Evolutionary conservation across 345 rosid species (phyloP).

Genomic region (Adansonia digitata): DNA sequence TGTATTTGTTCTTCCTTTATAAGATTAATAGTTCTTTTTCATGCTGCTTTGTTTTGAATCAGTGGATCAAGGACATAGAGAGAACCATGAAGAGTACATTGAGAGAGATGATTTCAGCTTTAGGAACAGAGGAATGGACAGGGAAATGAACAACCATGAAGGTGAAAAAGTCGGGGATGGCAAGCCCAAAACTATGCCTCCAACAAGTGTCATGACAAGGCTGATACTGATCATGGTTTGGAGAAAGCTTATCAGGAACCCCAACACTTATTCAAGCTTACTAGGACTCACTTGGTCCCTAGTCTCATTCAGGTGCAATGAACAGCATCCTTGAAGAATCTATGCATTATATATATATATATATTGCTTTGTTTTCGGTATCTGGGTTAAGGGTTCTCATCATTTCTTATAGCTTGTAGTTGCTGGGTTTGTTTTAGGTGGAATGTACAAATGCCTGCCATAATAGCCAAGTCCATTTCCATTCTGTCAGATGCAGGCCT

Average conservation of each 20-base stretch:
- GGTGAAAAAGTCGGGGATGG: conserved; percentile 48
- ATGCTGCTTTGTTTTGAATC: conserved; percentile 9
- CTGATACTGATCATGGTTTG: conserved; percentile 96
- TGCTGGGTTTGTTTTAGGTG: conserved; percentile 54
- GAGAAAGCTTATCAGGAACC: conserved; percentile 97
- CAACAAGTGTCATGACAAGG: conserved; percentile 96
- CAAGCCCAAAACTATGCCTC: conserved; percentile 77
- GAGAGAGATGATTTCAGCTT: conserved; percentile 86
- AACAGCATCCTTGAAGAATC: conserved; percentile 2
- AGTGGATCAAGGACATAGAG: conserved; percentile 39
- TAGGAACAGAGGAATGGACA: conserved; percentile 51
- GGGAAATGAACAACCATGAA: conserved; percentile 37
- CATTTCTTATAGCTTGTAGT: not conserved
- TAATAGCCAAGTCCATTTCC: conserved; percentile 89
- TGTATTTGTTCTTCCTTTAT: not conserved
- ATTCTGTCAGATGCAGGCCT: conserved; percentile 99
- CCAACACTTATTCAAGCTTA: conserved; percentile 94
- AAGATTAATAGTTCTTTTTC: not conserved
- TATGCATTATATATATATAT: too few species aligned
- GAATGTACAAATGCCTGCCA: conserved; percentile 90
- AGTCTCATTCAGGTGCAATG: conserved; percentile 69
- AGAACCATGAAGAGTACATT: conserved; percentile 39
- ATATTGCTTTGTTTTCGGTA: not conserved
- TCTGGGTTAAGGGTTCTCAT: conserved; percentile 1
- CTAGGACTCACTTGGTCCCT: conserved; percentile 92